These are phyloP conservation scores for Pleurotus djamor DNA, from an alignment of 768 basidiomycete genomes.

Conservation along the genomic window DNA sequence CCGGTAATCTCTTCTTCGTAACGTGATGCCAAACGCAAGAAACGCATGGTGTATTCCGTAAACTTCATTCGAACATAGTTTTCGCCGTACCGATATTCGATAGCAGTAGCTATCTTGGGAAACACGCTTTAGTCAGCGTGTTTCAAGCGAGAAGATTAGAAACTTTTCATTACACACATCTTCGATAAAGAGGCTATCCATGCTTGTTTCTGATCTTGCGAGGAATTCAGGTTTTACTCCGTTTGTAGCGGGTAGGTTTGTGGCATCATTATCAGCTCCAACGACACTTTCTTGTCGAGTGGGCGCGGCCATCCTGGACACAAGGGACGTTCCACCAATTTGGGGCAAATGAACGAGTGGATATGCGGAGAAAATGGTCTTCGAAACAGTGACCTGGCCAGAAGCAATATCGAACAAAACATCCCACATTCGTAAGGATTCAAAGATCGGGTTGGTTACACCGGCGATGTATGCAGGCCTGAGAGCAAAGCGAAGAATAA, in stretches of 20 bases:
- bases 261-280: constrained; percentile 41
- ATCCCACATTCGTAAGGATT: constrained; percentile 67
- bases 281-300: constrained; percentile 41
- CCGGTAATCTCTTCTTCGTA: constrained; percentile 66
- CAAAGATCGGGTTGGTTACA: constrained; percentile 79
- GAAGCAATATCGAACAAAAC: constrained; percentile 71
- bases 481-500: neutral
- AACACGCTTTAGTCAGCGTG: neutral
- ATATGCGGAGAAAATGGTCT: constrained; percentile 47
- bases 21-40: constrained; percentile 64
- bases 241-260: constrained; percentile 24
- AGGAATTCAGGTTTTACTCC: constrained; percentile 32
- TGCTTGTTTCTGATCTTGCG: constrained; percentile 36
- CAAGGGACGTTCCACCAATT: constrained; percentile 27
- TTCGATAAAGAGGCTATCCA: constrained; percentile 70
- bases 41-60: constrained; percentile 63
- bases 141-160: neutral
- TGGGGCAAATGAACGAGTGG: constrained; percentile 26
- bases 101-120: constrained; percentile 56
- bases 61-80: constrained; percentile 62
- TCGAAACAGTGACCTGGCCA: constrained; percentile 64
- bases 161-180: constrained; percentile 55
- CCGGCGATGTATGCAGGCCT: constrained; percentile 76
- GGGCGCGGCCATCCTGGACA: constrained; percentile 33
- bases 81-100: constrained; percentile 68